A percentile compares a stretch with the other conserved stretches of the same genome.
Evolutionary conservation across 2,329 filamentous ascomycete species (phyloP).

Genomic region (Talaromyces islandicus): DNA sequence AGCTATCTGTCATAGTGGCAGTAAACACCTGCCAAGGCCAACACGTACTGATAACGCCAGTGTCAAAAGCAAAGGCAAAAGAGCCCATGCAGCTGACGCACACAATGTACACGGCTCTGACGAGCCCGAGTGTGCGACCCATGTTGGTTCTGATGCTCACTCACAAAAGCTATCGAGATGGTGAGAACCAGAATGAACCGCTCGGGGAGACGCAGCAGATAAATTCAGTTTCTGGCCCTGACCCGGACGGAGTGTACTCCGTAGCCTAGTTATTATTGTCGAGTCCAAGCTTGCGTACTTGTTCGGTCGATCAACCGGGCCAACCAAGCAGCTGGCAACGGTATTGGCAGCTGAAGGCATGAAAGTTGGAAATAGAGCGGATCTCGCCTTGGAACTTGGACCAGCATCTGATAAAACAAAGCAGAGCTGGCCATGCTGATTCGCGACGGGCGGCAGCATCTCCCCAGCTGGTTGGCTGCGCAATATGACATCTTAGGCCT

Average conservation of each 20-base stretch:
- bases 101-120: conserved; percentile 31
- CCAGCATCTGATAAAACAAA: not conserved
- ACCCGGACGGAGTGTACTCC: not conserved
- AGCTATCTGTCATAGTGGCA: conserved; percentile 4
- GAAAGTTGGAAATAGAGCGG: not conserved
- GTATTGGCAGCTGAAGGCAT: not conserved
- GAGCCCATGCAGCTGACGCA: conserved; percentile 33
- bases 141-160: conserved; percentile 13
- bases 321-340: not conserved
- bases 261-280: not conserved
- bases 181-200: not conserved
- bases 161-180: not conserved
- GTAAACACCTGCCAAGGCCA: conserved; percentile 11
- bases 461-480: not conserved
- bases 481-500: not conserved
- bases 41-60: conserved; percentile 26
- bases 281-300: not conserved
- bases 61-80: conserved; percentile 35
- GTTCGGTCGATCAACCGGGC: not conserved
- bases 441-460: not conserved
- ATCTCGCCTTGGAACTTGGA: not conserved
- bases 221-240: too few species aligned
- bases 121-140: conserved; percentile 28
- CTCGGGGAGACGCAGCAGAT: too few species aligned
- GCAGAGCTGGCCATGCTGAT: not conserved